Evolutionary conservation across 1,139 yeast species (phyloP).

Genomic region (Zhuliangozyma blackwelliae): DNA sequence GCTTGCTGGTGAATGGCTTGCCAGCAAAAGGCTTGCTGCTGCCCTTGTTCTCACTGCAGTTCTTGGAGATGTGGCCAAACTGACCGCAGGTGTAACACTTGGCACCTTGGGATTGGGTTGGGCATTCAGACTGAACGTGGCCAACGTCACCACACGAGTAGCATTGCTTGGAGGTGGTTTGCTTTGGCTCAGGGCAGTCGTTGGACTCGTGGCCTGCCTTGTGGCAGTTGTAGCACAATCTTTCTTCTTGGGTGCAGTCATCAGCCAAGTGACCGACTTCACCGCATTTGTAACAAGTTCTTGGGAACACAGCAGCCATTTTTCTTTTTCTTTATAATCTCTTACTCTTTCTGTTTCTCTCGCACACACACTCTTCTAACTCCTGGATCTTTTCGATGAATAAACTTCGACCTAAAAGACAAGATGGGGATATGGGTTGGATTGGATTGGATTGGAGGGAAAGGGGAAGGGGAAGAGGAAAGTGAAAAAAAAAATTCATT

Average conservation of each 20-base stretch:
- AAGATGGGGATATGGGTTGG: too few relatives aligned
- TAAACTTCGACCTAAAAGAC: neutral
- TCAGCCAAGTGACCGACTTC: slow-evolving; percentile 90
- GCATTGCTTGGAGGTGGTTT: slow-evolving; percentile 80
- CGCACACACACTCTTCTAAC: neutral
- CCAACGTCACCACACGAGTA: slow-evolving; percentile 80
- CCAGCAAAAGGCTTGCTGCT: slow-evolving; percentile 19
- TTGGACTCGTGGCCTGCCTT: slow-evolving; percentile 86
- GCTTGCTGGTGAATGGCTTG: neutral
- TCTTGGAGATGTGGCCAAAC: slow-evolving; percentile 78
- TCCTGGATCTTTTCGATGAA: neutral
- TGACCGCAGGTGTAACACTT: slow-evolving; percentile 60
- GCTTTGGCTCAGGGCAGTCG: slow-evolving; percentile 85
- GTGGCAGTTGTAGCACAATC: slow-evolving; percentile 91
- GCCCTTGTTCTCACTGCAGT: slow-evolving; percentile 42
- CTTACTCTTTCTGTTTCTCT: neutral
- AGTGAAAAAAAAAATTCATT: neutral
- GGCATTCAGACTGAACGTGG: slow-evolving; percentile 67
- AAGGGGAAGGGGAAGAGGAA: neutral
- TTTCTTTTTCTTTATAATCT: slow-evolving; percentile 2
- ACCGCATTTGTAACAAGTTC: slow-evolving; percentile 88
- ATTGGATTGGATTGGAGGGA: too few relatives aligned
- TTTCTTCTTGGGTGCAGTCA: slow-evolving; percentile 74
- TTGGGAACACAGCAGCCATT: slow-evolving; percentile 69
- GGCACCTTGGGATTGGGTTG: slow-evolving; percentile 46